Base-by-base conservation (phyloP, 1,284 basidiomycete genomes). In the Chalciporus sp. region DNA sequence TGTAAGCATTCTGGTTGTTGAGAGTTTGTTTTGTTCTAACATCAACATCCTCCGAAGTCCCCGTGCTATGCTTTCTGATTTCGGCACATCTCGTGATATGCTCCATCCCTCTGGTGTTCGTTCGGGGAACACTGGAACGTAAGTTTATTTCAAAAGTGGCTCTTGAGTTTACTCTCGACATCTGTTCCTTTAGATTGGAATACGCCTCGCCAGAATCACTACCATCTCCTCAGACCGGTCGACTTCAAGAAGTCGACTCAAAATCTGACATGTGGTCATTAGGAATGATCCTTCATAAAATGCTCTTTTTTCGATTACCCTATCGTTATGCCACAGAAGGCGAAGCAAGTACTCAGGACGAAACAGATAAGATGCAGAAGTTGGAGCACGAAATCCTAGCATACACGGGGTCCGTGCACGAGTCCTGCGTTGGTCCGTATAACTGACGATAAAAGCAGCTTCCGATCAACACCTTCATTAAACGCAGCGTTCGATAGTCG, bases 121-220 rank as follows among this genome's bases (percentile, higher is more conserved):
- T 16, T 91, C 92, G 2, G 95, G 95, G 7, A 94, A 96, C 67
- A 97, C 94, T 17, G 94, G 95, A 58, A 97, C 94, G 78, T 92
- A 76, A 71, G 94, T 88, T 11, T 57, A 28, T 14, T 31, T 33
- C 26, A 7, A 42, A 8, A n/a, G 7, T 41, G 17, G 42, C 23
- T 2, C 28, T 11, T 16, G 19, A 17, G 17, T 39, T 14, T 42
- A 47, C 49, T 16, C 17, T 51, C 42, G 63, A 61, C 37, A 31
- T 33, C 1, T 51, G n/a, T 47, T 35, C 2, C 20, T 14, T 43
- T 26, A 91, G 89, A 1, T 73, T 92, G 23, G 90, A 92, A 71
- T 92, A 92, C 60, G 82, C 85, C 4, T 87, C 94, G 0, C 95
- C 95, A 0, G 95, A 97, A 67, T 91, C 92, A 0, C 76, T 97